Percentiles rank a stretch among this genome's conserved stretches.
These are phyloP conservation scores for Ophiostoma australiae DNA, from an alignment of 2,329 filamentous ascomycete species.

Conservation along the genomic window DNA sequence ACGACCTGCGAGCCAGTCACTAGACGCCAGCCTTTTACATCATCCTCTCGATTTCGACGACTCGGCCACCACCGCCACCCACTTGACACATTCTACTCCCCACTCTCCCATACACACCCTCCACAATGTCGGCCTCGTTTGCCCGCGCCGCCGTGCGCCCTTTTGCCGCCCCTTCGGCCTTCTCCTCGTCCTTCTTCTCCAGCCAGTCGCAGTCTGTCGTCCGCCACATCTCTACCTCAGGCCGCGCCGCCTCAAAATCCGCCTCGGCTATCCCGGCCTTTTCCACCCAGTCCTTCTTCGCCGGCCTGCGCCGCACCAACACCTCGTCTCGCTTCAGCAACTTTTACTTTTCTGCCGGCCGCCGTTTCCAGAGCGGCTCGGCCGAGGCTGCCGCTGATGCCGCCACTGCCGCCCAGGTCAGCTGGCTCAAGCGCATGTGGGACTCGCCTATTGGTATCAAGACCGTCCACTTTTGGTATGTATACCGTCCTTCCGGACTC, in stretches of 20 bases:
- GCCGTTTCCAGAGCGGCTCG: constrained; percentile 55
- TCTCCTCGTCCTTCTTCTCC: constrained; percentile 40
- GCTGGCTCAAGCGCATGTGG: constrained; percentile 74
- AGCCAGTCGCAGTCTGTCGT: constrained; percentile 12
- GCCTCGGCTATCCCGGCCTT: constrained; percentile 36
- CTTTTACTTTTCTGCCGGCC: constrained; percentile 40
- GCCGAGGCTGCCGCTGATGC: constrained; percentile 39
- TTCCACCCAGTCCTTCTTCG: constrained; percentile 18
- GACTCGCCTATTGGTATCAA: constrained; percentile 75
- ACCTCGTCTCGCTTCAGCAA: constrained; percentile 36
- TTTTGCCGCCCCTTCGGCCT: constrained; percentile 45
- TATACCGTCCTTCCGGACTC: constrained; percentile 23
- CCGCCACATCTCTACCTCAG: constrained; percentile 24
- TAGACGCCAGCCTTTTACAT: not conserved
- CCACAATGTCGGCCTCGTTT: constrained; percentile 45
- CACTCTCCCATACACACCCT: not conserved
- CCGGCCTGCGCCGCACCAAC: constrained; percentile 45
- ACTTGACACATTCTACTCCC: not conserved
- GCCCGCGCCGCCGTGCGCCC: constrained; percentile 52
- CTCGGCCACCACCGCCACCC: not conserved
- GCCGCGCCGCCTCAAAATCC: constrained; percentile 15
- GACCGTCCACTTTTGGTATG: constrained; percentile 97
- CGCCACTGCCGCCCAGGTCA: constrained; percentile 38
- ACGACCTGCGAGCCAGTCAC: not conserved
- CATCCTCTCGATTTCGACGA: constrained; percentile 4